Conservation (phyloP, 345 rosid species). For the Ceriops tagal region DNA sequence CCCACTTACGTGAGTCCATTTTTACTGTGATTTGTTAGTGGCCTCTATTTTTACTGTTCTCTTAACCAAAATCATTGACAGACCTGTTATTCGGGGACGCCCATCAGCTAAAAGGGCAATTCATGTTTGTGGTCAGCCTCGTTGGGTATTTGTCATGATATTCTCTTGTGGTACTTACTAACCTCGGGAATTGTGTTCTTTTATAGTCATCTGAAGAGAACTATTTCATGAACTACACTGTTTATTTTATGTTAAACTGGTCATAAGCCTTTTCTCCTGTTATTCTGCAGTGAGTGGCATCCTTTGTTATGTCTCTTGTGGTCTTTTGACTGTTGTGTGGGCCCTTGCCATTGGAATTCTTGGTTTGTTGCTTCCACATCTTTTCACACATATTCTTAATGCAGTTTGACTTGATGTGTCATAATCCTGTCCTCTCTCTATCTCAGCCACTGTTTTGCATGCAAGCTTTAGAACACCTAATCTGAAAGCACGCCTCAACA, state of each 20-base stretch:
- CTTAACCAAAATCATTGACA: slow-evolving; percentile 31
- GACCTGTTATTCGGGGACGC: slow-evolving; percentile 97
- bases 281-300: slow-evolving; percentile 52
- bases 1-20: slow-evolving; percentile 62
- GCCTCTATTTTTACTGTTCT: slow-evolving; percentile 12
- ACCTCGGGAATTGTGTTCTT: background rate
- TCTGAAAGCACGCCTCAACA: slow-evolving; percentile 92
- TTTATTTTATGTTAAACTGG: background rate
- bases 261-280: background rate
- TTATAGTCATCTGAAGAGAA: background rate
- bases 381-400: slow-evolving; percentile 6
- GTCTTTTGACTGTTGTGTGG: slow-evolving; percentile 76
- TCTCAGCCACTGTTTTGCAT: slow-evolving; percentile 74
- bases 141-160: slow-evolving; percentile 81
- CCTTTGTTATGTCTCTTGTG: slow-evolving; percentile 83
- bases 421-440: slow-evolving; percentile 11
- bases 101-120: slow-evolving; percentile 80
- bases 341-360: slow-evolving; percentile 78
- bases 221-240: no score
- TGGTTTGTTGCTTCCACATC: slow-evolving; percentile 40
- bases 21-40: slow-evolving; percentile 1
- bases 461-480: slow-evolving; percentile 96
- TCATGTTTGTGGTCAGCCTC: slow-evolving; percentile 82
- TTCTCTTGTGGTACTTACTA: slow-evolving; percentile 58
- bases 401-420: background rate